Evolutionary conservation across 805 yeast species (phyloP).

Genomic region (Dipodascopsis uninucleata): DNA sequence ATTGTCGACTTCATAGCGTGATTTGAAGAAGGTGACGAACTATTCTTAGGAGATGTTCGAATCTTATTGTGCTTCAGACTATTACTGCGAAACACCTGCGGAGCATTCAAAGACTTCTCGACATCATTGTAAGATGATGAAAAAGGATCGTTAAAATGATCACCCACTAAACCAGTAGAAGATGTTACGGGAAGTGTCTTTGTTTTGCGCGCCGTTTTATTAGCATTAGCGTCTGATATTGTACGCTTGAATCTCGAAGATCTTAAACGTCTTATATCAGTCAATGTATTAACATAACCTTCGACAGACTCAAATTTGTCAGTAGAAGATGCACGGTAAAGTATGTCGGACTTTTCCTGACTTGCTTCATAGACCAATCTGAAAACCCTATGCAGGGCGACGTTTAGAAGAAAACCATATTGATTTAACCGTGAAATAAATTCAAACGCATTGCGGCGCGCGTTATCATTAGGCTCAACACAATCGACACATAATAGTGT

Average conservation of each 20-base stretch:
- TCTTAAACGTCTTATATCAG: conserved; percentile 71
- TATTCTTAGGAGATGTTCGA: neutral
- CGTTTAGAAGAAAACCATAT: conserved; percentile 69
- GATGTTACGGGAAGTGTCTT: conserved; percentile 55
- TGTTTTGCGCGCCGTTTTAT: conserved; percentile 61
- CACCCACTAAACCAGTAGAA: too few relatives aligned
- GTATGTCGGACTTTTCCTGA: conserved; percentile 5
- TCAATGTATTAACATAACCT: conserved; percentile 61
- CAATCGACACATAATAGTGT: conserved; percentile 61
- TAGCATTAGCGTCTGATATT: conserved; percentile 44
- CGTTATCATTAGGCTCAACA: conserved; percentile 44
- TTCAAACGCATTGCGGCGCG: conserved; percentile 47
- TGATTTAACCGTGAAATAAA: conserved; percentile 69
- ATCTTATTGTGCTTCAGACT: neutral
- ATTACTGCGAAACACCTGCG: neutral
- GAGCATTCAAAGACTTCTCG: too few relatives aligned
- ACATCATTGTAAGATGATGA: too few relatives aligned
- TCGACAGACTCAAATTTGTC: conserved; percentile 24
- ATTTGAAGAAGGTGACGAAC: too few relatives aligned
- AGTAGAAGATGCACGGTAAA: conserved; percentile 12
- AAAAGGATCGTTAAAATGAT: too few relatives aligned
- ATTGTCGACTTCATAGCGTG: too few relatives aligned
- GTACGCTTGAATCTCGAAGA: conserved; percentile 61
- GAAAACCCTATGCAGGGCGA: conserved; percentile 67
- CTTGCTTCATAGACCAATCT: conserved; percentile 9